Percentiles rank a stretch among this genome's conserved stretches.
Conservation (phyloP, 1,139 yeast species). For the Kodamaea sp. region DNA sequence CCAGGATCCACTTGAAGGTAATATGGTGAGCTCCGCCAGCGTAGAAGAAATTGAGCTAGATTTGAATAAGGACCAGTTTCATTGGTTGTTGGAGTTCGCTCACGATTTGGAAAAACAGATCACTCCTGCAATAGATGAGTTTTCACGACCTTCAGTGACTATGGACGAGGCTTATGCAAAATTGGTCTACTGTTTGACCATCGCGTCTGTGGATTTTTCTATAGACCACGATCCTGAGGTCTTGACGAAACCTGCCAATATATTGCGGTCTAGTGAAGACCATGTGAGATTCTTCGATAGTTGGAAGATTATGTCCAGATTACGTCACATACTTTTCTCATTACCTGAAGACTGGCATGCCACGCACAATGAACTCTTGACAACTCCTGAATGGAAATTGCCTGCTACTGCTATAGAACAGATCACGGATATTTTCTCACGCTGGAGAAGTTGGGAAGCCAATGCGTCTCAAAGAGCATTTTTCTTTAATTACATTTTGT, state of each 20-base stretch:
- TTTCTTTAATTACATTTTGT: conserved; percentile 50
- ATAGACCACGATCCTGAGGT: conserved; percentile 87
- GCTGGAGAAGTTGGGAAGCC: conserved; percentile 94
- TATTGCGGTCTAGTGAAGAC: conserved; percentile 65
- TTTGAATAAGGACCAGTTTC: conserved; percentile 34
- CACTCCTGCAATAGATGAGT: conserved; percentile 22
- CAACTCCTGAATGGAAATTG: conserved; percentile 31
- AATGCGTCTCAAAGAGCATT: conserved; percentile 48
- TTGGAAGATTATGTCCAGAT: conserved; percentile 81
- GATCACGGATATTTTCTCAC: conserved; percentile 59
- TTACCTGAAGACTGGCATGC: conserved; percentile 59
- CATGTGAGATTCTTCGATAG: conserved; percentile 82
- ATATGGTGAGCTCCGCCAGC: conserved; percentile 32
- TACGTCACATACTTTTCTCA: conserved; percentile 68
- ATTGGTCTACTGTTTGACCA: conserved; percentile 56
- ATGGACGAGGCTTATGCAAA: conserved; percentile 32
- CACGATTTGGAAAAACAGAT: conserved; percentile 20
- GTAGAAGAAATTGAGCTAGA: conserved; percentile 33
- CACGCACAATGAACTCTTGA: conserved; percentile 23
- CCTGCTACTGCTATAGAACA: conserved; percentile 55
- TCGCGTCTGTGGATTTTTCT: conserved; percentile 59
- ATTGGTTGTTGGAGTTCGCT: conserved; percentile 38
- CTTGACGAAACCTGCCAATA: conserved; percentile 83
- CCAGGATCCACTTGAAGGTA: conserved; percentile 22
- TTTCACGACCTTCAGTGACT: conserved; percentile 16